Conservation (phyloP, 768 basidiomycete species). For the Hydnomerulius pinastri region DNA sequence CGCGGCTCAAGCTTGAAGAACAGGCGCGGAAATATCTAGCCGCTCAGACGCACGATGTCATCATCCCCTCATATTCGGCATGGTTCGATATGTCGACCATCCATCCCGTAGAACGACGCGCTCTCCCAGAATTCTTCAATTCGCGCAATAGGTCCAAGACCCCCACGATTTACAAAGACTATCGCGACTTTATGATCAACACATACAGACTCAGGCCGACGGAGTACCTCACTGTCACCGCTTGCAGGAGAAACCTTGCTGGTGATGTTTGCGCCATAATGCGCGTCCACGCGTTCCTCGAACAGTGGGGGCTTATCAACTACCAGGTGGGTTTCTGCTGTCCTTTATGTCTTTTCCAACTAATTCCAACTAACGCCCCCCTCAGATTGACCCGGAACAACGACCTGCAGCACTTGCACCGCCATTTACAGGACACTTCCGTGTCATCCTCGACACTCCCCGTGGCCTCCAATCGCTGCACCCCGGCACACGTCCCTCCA, state of each 20-base stretch:
- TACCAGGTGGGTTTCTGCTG: slow-evolving; percentile 83
- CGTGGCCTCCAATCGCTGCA: slow-evolving; percentile 94
- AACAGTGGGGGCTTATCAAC: slow-evolving; percentile 99
- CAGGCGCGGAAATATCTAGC: slow-evolving; percentile 94
- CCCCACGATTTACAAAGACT: slow-evolving; percentile 99
- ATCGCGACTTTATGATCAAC: slow-evolving; percentile 99
- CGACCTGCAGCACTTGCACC: slow-evolving; percentile 92
- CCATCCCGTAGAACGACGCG: slow-evolving; percentile 87
- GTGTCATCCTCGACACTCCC: slow-evolving; percentile 95
- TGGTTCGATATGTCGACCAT: slow-evolving; percentile 98
- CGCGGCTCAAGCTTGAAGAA: slow-evolving; percentile 76
- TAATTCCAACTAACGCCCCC: slow-evolving; percentile 5
- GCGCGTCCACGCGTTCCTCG: slow-evolving; percentile 98
- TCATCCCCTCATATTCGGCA: slow-evolving; percentile 95
- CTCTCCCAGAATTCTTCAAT: slow-evolving; percentile 98
- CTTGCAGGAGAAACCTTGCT: slow-evolving; percentile 92
- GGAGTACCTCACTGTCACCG: slow-evolving; percentile 97
- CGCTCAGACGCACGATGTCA: slow-evolving; percentile 94
- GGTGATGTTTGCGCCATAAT: slow-evolving; percentile 99
- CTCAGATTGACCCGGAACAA: slow-evolving; percentile 94
- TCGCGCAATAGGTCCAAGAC: slow-evolving; percentile 91
- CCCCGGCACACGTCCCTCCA: slow-evolving; percentile 66
- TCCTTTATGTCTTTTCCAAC: background rate
- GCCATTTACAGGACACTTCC: slow-evolving; percentile 98
- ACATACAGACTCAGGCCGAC: slow-evolving; percentile 91